Evolutionary conservation across 2,329 filamentous ascomycete species (phyloP).

Genomic region (Aspergillus brasiliensis): DNA sequence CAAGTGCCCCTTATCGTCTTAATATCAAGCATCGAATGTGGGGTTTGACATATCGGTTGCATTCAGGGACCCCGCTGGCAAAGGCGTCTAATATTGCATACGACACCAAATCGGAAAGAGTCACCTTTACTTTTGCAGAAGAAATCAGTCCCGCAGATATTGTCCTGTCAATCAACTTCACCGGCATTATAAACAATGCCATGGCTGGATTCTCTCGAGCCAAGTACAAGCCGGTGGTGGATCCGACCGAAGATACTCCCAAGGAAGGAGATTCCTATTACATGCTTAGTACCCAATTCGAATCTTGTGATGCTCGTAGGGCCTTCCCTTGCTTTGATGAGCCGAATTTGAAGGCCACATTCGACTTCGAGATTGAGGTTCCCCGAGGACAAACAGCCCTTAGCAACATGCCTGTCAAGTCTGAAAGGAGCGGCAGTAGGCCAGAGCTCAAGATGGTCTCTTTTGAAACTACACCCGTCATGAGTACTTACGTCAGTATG

Average conservation of each 20-base stretch:
- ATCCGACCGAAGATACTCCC: slow-evolving; percentile 75
- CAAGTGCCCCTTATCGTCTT: background rate
- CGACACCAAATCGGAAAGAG: slow-evolving; percentile 81
- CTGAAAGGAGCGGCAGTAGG: slow-evolving; percentile 68
- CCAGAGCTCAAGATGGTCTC: slow-evolving; percentile 65
- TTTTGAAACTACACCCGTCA: slow-evolving; percentile 82
- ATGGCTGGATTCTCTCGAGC: slow-evolving; percentile 95
- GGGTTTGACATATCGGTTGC: background rate
- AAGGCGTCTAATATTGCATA: slow-evolving; percentile 72
- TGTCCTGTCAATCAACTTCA: slow-evolving; percentile 72
- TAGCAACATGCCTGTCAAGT: slow-evolving; percentile 93
- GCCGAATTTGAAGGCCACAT: slow-evolving; percentile 93
- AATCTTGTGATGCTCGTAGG: slow-evolving; percentile 89
- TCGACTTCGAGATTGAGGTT: slow-evolving; percentile 90
- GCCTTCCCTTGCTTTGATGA: slow-evolving; percentile 99
- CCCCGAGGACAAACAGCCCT: slow-evolving; percentile 85
- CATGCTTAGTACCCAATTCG: slow-evolving; percentile 96
- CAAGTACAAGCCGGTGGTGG: slow-evolving; percentile 81
- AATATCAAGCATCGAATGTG: background rate
- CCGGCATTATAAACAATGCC: slow-evolving; percentile 81
- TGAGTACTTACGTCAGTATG: slow-evolving; percentile 73
- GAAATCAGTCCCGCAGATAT: slow-evolving; percentile 69
- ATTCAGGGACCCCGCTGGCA: slow-evolving; percentile 30
- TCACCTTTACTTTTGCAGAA: slow-evolving; percentile 73
- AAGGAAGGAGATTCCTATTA: slow-evolving; percentile 66